phyloP scores from a whole-genome alignment of 345 rosid species.

The Mercurialis annua region DNA sequence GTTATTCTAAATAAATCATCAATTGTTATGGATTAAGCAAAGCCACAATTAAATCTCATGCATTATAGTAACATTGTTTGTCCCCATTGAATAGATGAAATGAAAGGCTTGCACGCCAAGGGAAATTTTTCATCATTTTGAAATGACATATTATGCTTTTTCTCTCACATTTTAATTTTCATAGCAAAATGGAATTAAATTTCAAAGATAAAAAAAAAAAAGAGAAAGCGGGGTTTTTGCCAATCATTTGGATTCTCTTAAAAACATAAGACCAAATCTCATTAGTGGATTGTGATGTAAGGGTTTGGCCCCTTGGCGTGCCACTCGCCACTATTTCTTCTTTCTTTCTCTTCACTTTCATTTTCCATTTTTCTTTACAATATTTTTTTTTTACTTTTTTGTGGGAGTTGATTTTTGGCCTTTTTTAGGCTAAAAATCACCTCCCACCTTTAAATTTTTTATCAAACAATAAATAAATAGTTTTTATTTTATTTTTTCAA shows the following conservation, averaged over 20 bases:
- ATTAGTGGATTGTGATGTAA: constrained; percentile 19
- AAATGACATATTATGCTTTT: constrained; percentile 19
- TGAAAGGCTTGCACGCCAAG: constrained; percentile 30
- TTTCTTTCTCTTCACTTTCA: neutral
- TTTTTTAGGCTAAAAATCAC: too few relatives aligned
- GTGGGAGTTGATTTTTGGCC: too few relatives aligned
- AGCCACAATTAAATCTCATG: too few relatives aligned
- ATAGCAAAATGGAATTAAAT: neutral
- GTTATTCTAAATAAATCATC: too few relatives aligned
- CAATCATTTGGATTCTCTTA: constrained; percentile 34
- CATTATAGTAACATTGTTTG: too few relatives aligned
- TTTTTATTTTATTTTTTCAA: too few relatives aligned
- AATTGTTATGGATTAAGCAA: too few relatives aligned
- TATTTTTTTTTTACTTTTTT: too few relatives aligned
- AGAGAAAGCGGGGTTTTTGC: constrained; percentile 8
- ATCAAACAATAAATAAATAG: too few relatives aligned
- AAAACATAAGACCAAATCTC: neutral
- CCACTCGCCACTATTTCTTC: constrained; percentile 29
- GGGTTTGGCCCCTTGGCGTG: constrained; percentile 35
- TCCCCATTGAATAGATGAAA: too few relatives aligned
- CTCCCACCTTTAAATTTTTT: too few relatives aligned
- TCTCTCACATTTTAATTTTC: neutral
- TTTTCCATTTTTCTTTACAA: too few relatives aligned
- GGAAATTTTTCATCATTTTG: constrained; percentile 21
- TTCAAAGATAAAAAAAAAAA: constrained; percentile 10